phyloP scores from a whole-genome alignment of 441 rosid species.

The Macaranga tanarius region DNA sequence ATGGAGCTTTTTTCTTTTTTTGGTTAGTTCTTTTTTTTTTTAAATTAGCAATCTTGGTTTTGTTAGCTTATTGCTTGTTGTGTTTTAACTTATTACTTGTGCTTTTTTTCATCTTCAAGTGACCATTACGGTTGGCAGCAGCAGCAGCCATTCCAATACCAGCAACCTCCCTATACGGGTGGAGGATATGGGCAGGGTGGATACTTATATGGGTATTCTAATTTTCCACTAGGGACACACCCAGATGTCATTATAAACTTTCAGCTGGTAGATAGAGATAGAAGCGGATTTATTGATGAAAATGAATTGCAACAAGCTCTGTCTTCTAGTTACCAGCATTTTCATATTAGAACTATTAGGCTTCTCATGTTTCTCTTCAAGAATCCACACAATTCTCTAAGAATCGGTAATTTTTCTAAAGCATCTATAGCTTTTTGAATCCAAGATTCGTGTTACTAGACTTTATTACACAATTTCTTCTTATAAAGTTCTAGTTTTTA shows the following conservation, averaged over 20 bases:
- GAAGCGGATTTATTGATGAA: slow-evolving; percentile 71
- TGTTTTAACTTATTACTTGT: too few species aligned
- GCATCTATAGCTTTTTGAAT: too few species aligned
- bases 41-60: too few species aligned
- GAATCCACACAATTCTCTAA: slow-evolving; percentile 43
- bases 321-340: slow-evolving; percentile 47
- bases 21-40: too few species aligned
- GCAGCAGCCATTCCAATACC: slow-evolving; percentile 23
- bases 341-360: slow-evolving; percentile 51
- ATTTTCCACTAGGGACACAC: too few species aligned
- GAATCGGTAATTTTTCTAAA: slow-evolving; percentile 44
- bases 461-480: background rate
- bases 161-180: background rate
- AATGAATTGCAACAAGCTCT: slow-evolving; percentile 64
- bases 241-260: slow-evolving; percentile 63
- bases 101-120: slow-evolving; percentile 18
- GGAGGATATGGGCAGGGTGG: too few species aligned
- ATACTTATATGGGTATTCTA: too few species aligned
- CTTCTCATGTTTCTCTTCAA: slow-evolving; percentile 66
- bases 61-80: too few species aligned
- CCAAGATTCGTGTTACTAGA: background rate
- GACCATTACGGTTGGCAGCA: slow-evolving; percentile 28
- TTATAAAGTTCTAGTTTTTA: background rate
- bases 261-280: slow-evolving; percentile 53
- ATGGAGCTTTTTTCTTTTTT: too few species aligned